Percentiles rank a stretch among this genome's conserved stretches.
phyloP scores from a whole-genome alignment of 805 yeast species.

The Metschnikowia kunwiensis region DNA sequence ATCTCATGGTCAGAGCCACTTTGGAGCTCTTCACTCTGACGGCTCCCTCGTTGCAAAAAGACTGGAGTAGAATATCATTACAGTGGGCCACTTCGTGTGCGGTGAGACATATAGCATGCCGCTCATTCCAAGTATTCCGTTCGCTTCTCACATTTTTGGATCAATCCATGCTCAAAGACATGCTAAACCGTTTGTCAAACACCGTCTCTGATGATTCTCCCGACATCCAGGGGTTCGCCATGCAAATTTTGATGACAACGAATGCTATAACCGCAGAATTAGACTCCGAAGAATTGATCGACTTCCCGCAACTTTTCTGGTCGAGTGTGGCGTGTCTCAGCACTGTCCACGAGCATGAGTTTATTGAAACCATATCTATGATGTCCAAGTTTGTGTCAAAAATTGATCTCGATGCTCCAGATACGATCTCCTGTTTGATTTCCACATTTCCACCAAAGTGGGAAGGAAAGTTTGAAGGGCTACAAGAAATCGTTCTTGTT shows the following conservation, averaged over 20 bases:
- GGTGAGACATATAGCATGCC: conserved; percentile 92
- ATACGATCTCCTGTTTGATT: conserved; percentile 76
- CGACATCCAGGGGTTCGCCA: conserved; percentile 94
- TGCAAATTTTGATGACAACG: conserved; percentile 95
- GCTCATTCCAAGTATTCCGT: conserved; percentile 91
- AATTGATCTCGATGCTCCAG: conserved; percentile 81
- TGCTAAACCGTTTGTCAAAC: conserved; percentile 88
- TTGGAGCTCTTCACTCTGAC: conserved; percentile 52
- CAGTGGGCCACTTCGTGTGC: conserved; percentile 98
- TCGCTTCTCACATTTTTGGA: conserved; percentile 79
- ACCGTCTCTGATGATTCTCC: conserved; percentile 86
- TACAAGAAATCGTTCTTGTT: conserved; percentile 72
- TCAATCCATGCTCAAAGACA: conserved; percentile 84
- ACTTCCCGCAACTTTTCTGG: conserved; percentile 95
- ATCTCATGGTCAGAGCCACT: conserved; percentile 59
- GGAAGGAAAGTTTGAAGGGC: conserved; percentile 92
- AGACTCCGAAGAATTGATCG: conserved; percentile 71
- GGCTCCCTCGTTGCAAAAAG: conserved; percentile 57
- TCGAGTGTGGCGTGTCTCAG: conserved; percentile 86
- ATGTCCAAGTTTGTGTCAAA: conserved; percentile 80
- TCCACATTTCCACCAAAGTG: conserved; percentile 91
- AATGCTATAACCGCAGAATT: conserved; percentile 89
- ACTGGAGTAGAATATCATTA: conserved; percentile 82
- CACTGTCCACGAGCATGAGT: conserved; percentile 90
- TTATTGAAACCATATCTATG: conserved; percentile 80